These are phyloP conservation scores for Botryosphaeria dothidea DNA, from an alignment of 2,329 filamentous ascomycete genomes.

Conservation along the genomic window DNA sequence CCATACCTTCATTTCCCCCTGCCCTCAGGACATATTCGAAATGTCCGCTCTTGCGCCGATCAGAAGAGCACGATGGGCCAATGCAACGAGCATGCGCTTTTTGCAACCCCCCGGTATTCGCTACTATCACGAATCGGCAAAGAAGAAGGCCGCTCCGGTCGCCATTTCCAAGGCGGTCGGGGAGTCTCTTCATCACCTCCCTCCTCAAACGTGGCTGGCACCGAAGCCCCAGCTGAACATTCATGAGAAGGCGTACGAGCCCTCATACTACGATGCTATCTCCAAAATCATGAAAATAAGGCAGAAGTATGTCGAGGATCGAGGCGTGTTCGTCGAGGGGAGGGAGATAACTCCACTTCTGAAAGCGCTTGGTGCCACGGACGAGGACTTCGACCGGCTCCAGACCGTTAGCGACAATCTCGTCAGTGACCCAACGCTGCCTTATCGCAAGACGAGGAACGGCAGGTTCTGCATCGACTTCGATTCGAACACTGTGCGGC, in stretches of 20 bases:
- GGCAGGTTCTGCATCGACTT: not conserved
- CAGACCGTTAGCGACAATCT: not conserved
- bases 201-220: not conserved
- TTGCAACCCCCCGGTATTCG: not conserved
- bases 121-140: not conserved
- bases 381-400: not conserved
- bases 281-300: not conserved
- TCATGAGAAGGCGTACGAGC: not conserved
- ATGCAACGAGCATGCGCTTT: not conserved
- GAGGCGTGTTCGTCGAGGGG: not conserved
- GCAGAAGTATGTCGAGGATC: not conserved
- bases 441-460: not conserved
- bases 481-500: conserved; percentile 22
- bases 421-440: not conserved
- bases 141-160: not conserved
- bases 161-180: not conserved
- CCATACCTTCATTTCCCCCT: not conserved
- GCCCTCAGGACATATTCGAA: not conserved
- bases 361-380: not conserved
- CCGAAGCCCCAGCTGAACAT: not conserved
- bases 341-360: not conserved
- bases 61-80: not conserved
- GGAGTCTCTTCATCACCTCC: not conserved
- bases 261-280: not conserved
- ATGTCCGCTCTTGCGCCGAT: not conserved